Base-by-base conservation (phyloP, 1,139 yeast species). In the Pichia inconspicua region DNA sequence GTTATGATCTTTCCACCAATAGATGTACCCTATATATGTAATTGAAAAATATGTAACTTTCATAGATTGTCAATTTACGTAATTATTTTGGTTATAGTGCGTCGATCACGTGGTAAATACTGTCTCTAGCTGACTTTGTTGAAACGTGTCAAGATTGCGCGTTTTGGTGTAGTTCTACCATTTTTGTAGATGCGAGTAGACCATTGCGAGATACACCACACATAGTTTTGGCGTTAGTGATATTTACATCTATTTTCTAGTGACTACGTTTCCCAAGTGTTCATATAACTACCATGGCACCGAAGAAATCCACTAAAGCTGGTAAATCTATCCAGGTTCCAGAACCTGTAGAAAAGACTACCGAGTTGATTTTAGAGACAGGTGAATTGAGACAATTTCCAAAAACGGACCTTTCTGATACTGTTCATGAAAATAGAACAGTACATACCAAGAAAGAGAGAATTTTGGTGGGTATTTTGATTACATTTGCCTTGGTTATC, bases 401-500 rank as follows among this genome's bases (percentile, higher is more conserved):
- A 27, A 65, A 70, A 36, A 68, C 81, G 9, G 68, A 74, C 14
- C 75, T 80, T 9, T 65, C 75, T 2, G 64, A 66, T 4, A 54
- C 64, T n/a, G 64, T 73, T 28, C 59, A 70, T 11, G 54, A 59
- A 15, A 50, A 54, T 40, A 73, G 82, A 56, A 55, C 72, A 0
- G 58, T 66, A 9, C 53, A 55, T 12, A 48, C 69, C 0, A 12
- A 43, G 5, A 54, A 62, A 42, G 82, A 78, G 56, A 67, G 66
- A 48, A 12, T 68, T 2, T 53, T 72, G 40, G 61, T 92, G 19
- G 71, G 69, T 1, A 59, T 67, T 2, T 72, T 92, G 47, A 62
- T 80, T n/a, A 56, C 77, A 1, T 63, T 80, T 37, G 77, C 95
- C 0, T 55, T 72, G 10, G 60, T 67, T 43, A 75, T 86, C 45